Evolutionary conservation across 2,329 filamentous ascomycete genomes (phyloP).

Genomic region (Cladosporium sphaerospermum): DNA sequence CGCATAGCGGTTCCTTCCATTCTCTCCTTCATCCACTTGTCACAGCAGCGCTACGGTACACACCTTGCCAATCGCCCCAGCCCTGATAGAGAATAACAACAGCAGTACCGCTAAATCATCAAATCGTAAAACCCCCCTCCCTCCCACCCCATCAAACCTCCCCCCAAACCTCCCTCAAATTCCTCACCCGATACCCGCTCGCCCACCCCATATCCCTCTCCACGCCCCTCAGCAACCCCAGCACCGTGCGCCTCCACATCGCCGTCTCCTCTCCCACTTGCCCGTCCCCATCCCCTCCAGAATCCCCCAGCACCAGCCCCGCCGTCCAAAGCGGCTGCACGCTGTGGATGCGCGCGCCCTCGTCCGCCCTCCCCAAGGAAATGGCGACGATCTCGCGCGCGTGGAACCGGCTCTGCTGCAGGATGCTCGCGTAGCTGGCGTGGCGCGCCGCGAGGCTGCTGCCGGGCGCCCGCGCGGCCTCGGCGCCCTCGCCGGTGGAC

Average conservation of each 20-base stretch:
- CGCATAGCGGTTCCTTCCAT: no score
- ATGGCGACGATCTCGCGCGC: constrained; percentile 58
- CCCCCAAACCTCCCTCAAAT: constrained; percentile 45
- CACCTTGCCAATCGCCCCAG: no score
- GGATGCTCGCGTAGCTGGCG: constrained; percentile 52
- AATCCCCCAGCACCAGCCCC: constrained; percentile 53
- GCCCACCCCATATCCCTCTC: constrained; percentile 60
- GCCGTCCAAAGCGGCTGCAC: constrained; percentile 57
- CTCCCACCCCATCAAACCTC: not conserved
- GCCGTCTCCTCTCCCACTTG: constrained; percentile 20
- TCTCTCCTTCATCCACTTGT: no score
- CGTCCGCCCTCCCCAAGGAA: constrained; percentile 47
- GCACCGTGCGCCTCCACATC: constrained; percentile 49
- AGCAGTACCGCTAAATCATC: no score
- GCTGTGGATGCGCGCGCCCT: constrained; percentile 52
- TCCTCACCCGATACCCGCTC: constrained; percentile 54
- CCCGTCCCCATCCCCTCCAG: constrained; percentile 8
- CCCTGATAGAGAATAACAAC: no score
- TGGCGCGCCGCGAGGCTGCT: constrained; percentile 49
- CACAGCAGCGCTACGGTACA: no score
- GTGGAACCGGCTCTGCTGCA: constrained; percentile 50
- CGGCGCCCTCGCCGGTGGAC: constrained; percentile 33
- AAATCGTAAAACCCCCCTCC: no score
- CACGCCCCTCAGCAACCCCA: constrained; percentile 52
- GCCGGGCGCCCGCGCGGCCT: constrained; percentile 10